Evolutionary conservation across 2,329 filamentous ascomycete genomes (phyloP).

Genomic region (Aspergillus caelatus): DNA sequence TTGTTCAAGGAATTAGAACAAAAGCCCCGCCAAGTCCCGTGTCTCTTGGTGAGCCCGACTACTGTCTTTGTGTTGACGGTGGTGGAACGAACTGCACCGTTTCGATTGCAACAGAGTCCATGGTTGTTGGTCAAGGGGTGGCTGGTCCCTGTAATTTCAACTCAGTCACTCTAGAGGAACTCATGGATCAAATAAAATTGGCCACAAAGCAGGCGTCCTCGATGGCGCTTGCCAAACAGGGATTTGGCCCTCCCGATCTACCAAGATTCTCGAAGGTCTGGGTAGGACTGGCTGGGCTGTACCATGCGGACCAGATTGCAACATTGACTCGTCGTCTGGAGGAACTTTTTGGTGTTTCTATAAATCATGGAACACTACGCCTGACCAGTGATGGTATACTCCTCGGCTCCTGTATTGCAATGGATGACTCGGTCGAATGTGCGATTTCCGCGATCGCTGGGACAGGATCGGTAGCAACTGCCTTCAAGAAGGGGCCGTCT

Average conservation of each 20-base stretch:
- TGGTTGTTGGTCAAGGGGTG: slow-evolving; percentile 31
- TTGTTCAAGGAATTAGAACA: slow-evolving; percentile 19
- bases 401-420: slow-evolving; percentile 31
- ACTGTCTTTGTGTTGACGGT: slow-evolving; percentile 44
- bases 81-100: slow-evolving; percentile 49
- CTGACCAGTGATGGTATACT: slow-evolving; percentile 48
- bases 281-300: slow-evolving; percentile 47
- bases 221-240: not conserved
- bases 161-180: slow-evolving; percentile 9
- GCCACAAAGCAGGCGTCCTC: not conserved
- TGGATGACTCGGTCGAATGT: slow-evolving; percentile 18
- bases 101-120: slow-evolving; percentile 31
- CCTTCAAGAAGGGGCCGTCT: slow-evolving; percentile 29
- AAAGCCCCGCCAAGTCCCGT: slow-evolving; percentile 5
- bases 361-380: slow-evolving; percentile 23
- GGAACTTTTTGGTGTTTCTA: slow-evolving; percentile 29
- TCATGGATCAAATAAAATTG: slow-evolving; percentile 12
- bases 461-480: slow-evolving; percentile 49
- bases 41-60: not conserved
- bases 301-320: slow-evolving; percentile 35
- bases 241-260: not conserved
- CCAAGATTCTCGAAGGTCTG: slow-evolving; percentile 28
- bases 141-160: slow-evolving; percentile 44
- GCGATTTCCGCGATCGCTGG: slow-evolving; percentile 46
- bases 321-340: slow-evolving; percentile 31